These are phyloP conservation scores for Neckera pumila DNA, from an alignment of 225 moss, liverwort and hornwort genomes.

Conservation along the genomic window DNA sequence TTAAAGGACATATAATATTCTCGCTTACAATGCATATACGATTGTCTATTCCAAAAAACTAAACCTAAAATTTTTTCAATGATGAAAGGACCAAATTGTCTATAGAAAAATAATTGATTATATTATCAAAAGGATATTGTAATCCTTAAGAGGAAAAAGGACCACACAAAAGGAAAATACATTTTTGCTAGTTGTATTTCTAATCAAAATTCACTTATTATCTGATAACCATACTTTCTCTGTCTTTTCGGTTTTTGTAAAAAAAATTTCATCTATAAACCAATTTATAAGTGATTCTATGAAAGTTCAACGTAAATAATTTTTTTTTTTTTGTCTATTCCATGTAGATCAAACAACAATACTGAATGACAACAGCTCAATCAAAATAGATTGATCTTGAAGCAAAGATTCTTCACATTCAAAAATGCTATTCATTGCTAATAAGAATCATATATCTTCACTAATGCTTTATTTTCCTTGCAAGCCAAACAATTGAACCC, in stretches of 20 bases:
- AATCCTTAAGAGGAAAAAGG: background rate
- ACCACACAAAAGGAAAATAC: background rate
- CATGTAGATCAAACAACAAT: accelerated
- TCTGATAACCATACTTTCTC: too few species aligned
- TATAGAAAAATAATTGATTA: background rate
- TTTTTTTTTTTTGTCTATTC: background rate
- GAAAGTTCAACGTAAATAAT: background rate
- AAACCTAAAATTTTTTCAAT: background rate
- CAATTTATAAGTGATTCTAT: background rate
- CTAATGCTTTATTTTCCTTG: background rate
- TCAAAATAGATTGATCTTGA: background rate
- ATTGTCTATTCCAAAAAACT: background rate
- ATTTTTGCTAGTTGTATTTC: background rate
- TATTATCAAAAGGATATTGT: background rate
- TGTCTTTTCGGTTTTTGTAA: background rate
- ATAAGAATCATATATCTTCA: background rate
- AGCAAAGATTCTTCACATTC: background rate
- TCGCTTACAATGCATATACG: background rate
- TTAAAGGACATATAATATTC: too few species aligned
- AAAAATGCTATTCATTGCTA: too few species aligned
- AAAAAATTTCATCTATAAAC: background rate
- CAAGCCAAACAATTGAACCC: background rate
- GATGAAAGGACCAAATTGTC: background rate
- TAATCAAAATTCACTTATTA: background rate
- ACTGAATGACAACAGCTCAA: background rate